Evolutionary conservation across 2,329 filamentous ascomycete genomes (phyloP), one percentile per base, ranked within the genome.

Genomic region (Grosmannia serpens): DNA sequence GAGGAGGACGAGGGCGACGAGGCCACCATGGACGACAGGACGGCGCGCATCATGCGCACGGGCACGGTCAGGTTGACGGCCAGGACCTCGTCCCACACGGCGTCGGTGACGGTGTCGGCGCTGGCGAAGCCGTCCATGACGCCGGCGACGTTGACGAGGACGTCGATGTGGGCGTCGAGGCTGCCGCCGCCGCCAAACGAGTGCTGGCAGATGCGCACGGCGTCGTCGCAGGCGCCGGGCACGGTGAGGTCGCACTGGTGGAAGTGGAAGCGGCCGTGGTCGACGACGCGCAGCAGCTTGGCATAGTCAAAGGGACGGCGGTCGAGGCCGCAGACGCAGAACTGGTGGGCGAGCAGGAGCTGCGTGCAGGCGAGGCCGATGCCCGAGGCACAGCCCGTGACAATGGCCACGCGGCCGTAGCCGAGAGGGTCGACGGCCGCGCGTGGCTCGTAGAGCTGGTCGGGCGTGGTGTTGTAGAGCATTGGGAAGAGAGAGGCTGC

Each of bases 121-220:
- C 72, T 73, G 59, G 77, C 75, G 56, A 75, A 70, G 62, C 73
- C 74, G 52, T 75, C 76, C 60, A 78, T 75, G 50, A 74, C 65
- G 53, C 79, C 78, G 6, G 82, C 82, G 15, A 80, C 73, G 58
- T 85, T 83, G 11, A 77, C 79, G 26, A 79, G 77, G 10, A 78
- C 75, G 62, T 82, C 77, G 10, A 83, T 71, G 58, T 74, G 74
- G 9, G 13, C 17, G 38, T 49, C 27, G 17, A 10, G 9, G 41
- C 29, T 24, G 9, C 55, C 58, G 24, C 22, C 44, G 57, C 41
- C 41, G 65, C 66, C 67, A 56, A 64, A 68, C 22, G 65, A 61
- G n/a, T 60, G 62, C 33, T 67, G 61, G 52, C 68, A 70, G 33
- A 69, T 66, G 49, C 65, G 63, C 6, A 72, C 67, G 26, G 64